Percentiles rank a stretch among this genome's conserved stretches.
Evolutionary conservation across 306 rosid species (phyloP).

Genomic region (Rosa rugosa): DNA sequence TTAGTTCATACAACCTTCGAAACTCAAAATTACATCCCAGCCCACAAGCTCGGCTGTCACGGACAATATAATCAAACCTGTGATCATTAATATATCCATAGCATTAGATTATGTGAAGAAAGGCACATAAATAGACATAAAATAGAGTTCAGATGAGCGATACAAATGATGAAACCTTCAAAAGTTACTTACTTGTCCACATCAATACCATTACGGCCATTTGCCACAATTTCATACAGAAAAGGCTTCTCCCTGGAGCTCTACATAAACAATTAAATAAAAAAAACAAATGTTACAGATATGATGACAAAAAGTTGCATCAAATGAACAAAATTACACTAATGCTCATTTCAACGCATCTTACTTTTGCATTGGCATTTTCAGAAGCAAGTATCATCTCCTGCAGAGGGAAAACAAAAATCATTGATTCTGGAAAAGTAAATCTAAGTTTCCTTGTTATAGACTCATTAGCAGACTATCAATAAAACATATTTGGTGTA

Average conservation of each 20-base stretch:
- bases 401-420: conserved; percentile 42
- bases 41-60: conserved; percentile 93
- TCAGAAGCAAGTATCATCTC: conserved; percentile 92
- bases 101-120: conserved; percentile 20
- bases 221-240: conserved; percentile 95
- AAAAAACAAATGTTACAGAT: neutral
- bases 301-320: neutral
- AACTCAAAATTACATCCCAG: conserved; percentile 85
- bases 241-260: conserved; percentile 72
- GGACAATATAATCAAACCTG: conserved; percentile 92
- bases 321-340: neutral
- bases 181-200: conserved; percentile 78
- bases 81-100: conserved; percentile 28
- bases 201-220: conserved; percentile 97
- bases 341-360: conserved; percentile 4
- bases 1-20: conserved; percentile 51
- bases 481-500: neutral
- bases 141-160: conserved; percentile 10
- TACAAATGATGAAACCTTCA: conserved; percentile 3
- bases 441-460: neutral
- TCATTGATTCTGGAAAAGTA: conserved; percentile 16
- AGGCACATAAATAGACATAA: conserved; percentile 9
- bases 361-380: conserved; percentile 56
- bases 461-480: neutral
- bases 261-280: conserved; percentile 30